Evolutionary conservation across 1,284 basidiomycete genomes (phyloP).

Genomic region (Puccinia brachypodii): DNA sequence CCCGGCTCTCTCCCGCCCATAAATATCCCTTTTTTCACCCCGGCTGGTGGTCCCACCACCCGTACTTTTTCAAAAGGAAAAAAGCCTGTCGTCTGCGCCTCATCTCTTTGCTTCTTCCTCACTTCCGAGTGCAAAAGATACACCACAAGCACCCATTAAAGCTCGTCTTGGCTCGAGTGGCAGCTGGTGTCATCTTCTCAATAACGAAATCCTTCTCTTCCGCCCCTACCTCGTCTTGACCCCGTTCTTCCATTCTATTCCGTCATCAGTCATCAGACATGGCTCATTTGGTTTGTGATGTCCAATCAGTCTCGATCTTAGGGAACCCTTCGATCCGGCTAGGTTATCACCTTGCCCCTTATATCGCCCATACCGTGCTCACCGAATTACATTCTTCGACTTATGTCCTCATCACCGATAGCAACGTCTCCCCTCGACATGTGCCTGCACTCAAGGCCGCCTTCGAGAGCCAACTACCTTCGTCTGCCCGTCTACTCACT

Average conservation of each 20-base stretch:
- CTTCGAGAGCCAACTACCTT: constrained; percentile 62
- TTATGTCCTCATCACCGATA: constrained; percentile 91
- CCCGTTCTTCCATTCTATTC: neutral
- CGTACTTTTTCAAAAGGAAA: no score
- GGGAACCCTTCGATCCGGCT: constrained; percentile 84
- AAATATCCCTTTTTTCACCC: no score
- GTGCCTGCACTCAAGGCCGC: constrained; percentile 68
- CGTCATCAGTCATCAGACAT: no score
- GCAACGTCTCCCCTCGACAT: constrained; percentile 78
- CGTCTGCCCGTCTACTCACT: constrained; percentile 56
- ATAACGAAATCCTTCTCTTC: neutral
- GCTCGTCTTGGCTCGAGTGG: no score
- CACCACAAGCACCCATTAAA: no score
- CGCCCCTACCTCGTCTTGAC: neutral
- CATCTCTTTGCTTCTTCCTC: no score
- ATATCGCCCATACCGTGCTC: constrained; percentile 70
- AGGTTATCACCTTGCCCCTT: constrained; percentile 82
- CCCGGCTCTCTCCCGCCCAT: no score
- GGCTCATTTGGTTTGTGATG: constrained; percentile 12
- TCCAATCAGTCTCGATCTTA: constrained; percentile 72
- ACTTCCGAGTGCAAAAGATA: no score
- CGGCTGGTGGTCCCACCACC: no score
- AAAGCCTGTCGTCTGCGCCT: no score
- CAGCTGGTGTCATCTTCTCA: no score
- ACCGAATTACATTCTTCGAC: constrained; percentile 76